A percentile compares a stretch with the other conserved stretches of the same genome.
Conservation (phyloP, 2,329 filamentous ascomycete genomes). For the Epicoccum nigrum region DNA sequence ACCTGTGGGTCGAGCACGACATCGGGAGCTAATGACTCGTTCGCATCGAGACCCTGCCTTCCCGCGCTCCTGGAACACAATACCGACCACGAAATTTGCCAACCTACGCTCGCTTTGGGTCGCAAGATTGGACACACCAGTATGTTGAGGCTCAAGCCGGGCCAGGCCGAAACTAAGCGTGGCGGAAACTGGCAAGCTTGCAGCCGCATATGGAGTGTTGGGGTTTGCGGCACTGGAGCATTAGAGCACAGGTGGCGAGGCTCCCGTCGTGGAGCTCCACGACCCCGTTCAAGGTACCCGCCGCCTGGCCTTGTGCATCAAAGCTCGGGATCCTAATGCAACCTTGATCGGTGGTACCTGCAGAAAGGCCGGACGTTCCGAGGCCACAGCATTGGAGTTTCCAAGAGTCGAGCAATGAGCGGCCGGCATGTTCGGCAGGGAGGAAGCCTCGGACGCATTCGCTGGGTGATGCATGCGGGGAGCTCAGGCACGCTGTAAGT, state of each 20-base stretch:
- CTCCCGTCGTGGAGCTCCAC: conserved; percentile 9
- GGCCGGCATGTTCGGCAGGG: background rate
- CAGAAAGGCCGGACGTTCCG: background rate
- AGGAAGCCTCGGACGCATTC: background rate
- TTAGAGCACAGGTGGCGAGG: background rate
- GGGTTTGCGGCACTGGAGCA: background rate
- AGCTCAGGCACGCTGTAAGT: background rate
- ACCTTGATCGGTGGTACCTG: background rate
- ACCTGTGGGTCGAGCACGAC: conserved; percentile 33
- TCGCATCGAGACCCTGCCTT: conserved; percentile 4
- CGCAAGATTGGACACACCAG: conserved; percentile 1
- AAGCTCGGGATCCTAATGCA: too few relatives aligned
- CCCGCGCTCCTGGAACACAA: conserved; percentile 3
- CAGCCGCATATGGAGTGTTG: background rate
- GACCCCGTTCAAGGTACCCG: background rate
- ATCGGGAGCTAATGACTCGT: conserved; percentile 21
- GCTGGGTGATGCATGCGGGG: background rate
- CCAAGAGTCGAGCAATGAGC: conserved; percentile 1
- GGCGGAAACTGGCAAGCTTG: background rate
- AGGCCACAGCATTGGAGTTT: conserved; percentile 1
- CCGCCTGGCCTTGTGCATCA: background rate
- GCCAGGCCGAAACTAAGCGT: conserved; percentile 10
- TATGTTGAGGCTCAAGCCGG: conserved; percentile 14
- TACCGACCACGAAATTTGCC: conserved; percentile 6
- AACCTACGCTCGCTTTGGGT: conserved; percentile 10